These are phyloP conservation scores for Rasamsonia emersonii DNA, from an alignment of 2,329 filamentous ascomycete genomes.

Conservation along the genomic window DNA sequence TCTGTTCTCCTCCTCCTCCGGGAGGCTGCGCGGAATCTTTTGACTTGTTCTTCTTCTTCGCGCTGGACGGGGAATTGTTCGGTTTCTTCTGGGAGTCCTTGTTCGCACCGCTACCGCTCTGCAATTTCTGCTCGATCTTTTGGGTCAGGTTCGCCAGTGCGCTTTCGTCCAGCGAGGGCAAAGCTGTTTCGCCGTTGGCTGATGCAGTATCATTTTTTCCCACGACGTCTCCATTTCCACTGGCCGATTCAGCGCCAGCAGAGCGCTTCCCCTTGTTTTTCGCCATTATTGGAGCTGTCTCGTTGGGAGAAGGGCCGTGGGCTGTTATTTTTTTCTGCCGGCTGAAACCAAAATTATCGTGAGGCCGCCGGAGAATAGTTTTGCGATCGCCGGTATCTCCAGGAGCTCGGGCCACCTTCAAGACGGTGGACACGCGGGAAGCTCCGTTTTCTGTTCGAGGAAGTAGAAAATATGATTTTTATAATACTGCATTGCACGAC, in stretches of 20 bases:
- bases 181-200: too few relatives aligned
- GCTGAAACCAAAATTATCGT: conserved; percentile 14
- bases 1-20: conserved; percentile 11
- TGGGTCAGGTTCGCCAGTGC: conserved; percentile 34
- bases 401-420: conserved; percentile 9
- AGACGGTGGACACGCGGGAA: too few relatives aligned
- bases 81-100: conserved; percentile 17
- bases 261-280: conserved; percentile 30
- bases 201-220: too few relatives aligned
- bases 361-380: conserved; percentile 20
- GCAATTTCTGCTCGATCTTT: conserved; percentile 33
- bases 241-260: conserved; percentile 19
- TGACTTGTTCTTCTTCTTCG: conserved; percentile 17
- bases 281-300: conserved; percentile 23
- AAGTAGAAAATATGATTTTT: too few relatives aligned
- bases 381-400: conserved; percentile 11
- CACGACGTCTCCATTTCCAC: too few relatives aligned
- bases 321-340: conserved; percentile 27
- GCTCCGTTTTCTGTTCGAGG: too few relatives aligned
- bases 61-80: conserved; percentile 13
- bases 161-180: conserved; percentile 27
- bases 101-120: conserved; percentile 23
- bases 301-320: conserved; percentile 14
- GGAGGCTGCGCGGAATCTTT: conserved; percentile 9
- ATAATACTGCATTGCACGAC: background rate